These are phyloP conservation scores for Acmispon strigosus DNA, from an alignment of 306 rosid genomes.

Conservation along the genomic window DNA sequence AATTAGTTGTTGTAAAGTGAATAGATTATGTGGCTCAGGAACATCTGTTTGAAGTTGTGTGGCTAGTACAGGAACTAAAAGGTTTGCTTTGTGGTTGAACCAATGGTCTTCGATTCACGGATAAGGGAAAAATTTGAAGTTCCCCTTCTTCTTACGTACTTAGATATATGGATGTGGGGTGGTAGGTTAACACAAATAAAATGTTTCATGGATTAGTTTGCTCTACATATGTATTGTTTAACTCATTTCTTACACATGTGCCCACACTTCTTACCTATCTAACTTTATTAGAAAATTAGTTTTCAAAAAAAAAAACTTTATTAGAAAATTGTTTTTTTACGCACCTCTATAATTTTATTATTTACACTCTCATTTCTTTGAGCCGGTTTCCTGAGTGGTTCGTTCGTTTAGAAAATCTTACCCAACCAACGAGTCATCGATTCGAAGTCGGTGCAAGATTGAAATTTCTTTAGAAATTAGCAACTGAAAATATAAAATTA, in stretches of 20 bases:
- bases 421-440: too few species aligned
- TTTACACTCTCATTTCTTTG: too few species aligned
- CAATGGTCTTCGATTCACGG: slow-evolving; percentile 7
- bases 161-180: slow-evolving; percentile 27
- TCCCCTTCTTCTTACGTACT: slow-evolving; percentile 15
- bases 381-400: too few species aligned
- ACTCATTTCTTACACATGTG: slow-evolving; percentile 1
- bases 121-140: not conserved
- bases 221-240: not conserved
- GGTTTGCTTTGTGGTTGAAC: slow-evolving; percentile 14
- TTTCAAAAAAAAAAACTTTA: too few species aligned
- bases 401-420: too few species aligned
- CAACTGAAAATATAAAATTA: too few species aligned
- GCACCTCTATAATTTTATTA: too few species aligned
- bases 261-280: not conserved
- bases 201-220: not conserved
- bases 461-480: too few species aligned
- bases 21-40: slow-evolving; percentile 28
- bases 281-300: not conserved
- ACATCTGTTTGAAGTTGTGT: slow-evolving; percentile 22
- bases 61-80: slow-evolving; percentile 18
- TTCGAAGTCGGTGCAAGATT: too few species aligned
- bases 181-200: slow-evolving; percentile 24
- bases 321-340: not conserved
- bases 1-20: slow-evolving; percentile 32